Base-by-base conservation (phyloP, 2,329 filamentous ascomycete genomes). In the Aspergillus quadrilineatus region DNA sequence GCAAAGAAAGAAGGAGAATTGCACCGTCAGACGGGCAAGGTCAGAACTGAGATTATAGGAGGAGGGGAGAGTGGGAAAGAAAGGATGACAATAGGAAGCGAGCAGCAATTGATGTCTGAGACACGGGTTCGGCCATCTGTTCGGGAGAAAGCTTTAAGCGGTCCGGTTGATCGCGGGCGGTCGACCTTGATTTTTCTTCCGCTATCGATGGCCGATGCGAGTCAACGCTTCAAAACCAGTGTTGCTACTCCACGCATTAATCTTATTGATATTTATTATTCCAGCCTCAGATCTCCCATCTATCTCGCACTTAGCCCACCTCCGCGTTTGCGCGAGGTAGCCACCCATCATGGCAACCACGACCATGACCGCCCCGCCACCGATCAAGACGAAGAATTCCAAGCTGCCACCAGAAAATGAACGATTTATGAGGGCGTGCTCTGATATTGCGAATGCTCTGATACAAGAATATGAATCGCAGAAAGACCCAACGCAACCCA, bases 351-450 rank as follows among this genome's bases (percentile, higher is more conserved):
- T 89, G 81, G 85, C 88, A 63, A 87, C 82, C 41, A 77, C 80
- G 60, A 80, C 84, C 41, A 80, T 84, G 70, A 89, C 83, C 36
- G 75, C 83, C 67, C 83, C 82, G 55, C 75, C 81, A 61, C 68
- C 76, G 12, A 78, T 80, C 63, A 81, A 81, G 59, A 71, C 82
- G 30, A 94, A 90, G 75, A 88, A 85, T 67, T 78, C 83, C 64
- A 90, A 92, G 65, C 82, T 96, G 10, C 84, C 91, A 2, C 90
- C 94, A 28, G 94, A 99, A 76, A 96, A 92, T 75, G 94, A 99
- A 77, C 87, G 94, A 51, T 97, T 90, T 73, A 85, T 97, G 74
- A 86, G 92, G 73, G 94, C 92, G 66, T 99, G 95, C 75, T 92
- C 93, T 60, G 95, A 99, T 67, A 92, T 99, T 68, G 93, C 92